Conservation (phyloP, 306 rosid genomes). For the Malus orientalis region DNA sequence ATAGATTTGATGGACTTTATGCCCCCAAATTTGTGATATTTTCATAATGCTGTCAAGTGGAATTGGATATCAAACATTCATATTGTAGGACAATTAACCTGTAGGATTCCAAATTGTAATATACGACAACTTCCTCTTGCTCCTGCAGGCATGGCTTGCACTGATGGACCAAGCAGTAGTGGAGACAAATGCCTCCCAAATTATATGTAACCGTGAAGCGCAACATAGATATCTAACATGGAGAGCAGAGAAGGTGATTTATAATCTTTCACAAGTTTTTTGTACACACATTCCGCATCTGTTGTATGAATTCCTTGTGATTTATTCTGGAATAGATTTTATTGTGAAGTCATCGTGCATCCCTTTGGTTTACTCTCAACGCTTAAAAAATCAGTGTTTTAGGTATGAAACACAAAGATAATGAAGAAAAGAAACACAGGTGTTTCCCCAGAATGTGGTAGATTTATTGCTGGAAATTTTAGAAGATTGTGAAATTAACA, state of each 20-base stretch:
- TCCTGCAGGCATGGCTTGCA: conserved; percentile 65
- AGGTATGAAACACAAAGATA: background rate
- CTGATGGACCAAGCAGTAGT: conserved; percentile 35
- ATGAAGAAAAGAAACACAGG: background rate
- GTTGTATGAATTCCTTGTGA: background rate
- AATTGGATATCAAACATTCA: background rate
- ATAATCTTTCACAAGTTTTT: background rate
- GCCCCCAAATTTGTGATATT: background rate
- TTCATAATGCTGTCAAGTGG: background rate
- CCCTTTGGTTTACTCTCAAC: background rate
- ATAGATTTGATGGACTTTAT: conserved; percentile 3
- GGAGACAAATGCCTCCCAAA: conserved; percentile 48
- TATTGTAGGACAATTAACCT: background rate
- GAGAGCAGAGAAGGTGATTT: conserved; percentile 76
- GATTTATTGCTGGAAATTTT: background rate
- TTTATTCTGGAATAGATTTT: background rate
- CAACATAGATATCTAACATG: conserved; percentile 78
- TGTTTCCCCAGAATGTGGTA: background rate
- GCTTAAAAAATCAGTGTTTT: background rate
- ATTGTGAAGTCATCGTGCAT: background rate
- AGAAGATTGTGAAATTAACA: background rate
- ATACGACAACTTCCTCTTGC: background rate
- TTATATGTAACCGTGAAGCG: conserved; percentile 54
- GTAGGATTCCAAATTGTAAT: background rate
- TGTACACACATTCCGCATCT: background rate